Evolutionary conservation across 768 basidiomycete species (phyloP), one percentile per base, ranked within the genome.

Genomic region (Leccinum disarticulatum): DNA sequence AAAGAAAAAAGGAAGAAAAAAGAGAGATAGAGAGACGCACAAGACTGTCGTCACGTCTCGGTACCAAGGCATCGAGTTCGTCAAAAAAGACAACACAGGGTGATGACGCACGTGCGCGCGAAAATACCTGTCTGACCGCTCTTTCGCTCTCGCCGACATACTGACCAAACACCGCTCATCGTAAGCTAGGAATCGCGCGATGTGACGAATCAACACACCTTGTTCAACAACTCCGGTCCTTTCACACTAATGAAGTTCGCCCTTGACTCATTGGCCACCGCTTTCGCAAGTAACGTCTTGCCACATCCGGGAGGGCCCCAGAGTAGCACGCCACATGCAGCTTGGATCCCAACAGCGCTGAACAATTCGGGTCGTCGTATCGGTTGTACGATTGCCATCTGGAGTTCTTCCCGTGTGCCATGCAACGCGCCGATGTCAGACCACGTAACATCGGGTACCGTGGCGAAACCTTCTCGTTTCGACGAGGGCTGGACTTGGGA

Each of bases 231-330:
- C 69, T 99, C 97, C 0, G 97, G 97, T 0, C 97, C 97, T 69
- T 98, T 98, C 54, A 98, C 91, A 68, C 93, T 95, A 69, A 99
- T 98, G 68, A 99, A 98, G 74, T 95, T 98, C 13, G 97, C 97
- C 63, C 85, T 79, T 55, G 88, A 91, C 77, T 98, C 97, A 71
- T 95, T 98, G 9, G 97, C 97, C 5, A 98, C 96, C 0, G 96
- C 97, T 71, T 98, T 98, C 0, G 97, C 97, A n/a, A 99, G 78
- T 30, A 99, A 70, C 0, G 97, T 99, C 77, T 98, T 99, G 5
- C 97, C 97, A 70, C 96, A 98, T 10, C 97, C 97, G 0, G 97
- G 96, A 27, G 97, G 97, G 31, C 97, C 97, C 97, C 97, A 98
- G n/a, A 98, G 76, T 35, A 98, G 77, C 3, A 98, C 97, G 0